Evolutionary conservation across 2,329 filamentous ascomycete species (phyloP), one percentile per base, ranked within the genome.

Genomic region (Ilyonectria robusta): DNA sequence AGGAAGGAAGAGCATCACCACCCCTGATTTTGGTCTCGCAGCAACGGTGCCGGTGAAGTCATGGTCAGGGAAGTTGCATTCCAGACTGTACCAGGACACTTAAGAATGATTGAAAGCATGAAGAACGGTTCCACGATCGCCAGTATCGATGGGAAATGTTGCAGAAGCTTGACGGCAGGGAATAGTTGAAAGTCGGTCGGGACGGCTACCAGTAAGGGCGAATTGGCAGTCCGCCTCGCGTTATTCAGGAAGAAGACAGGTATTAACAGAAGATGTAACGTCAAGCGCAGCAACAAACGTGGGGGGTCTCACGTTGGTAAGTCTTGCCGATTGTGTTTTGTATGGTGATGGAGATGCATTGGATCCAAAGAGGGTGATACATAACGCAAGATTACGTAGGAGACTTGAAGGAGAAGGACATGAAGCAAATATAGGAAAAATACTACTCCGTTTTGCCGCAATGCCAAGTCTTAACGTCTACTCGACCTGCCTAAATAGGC

Each of bases 401-500:
- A 46, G 40, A 21, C 40, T 2, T 9, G 10, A 13, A 47, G 6
- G 19, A 47, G 44, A 23, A 23, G 44, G 10, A 47, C 19, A 13
- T 4, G 9, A 47, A 15, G 19, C 19, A 23, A 19, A 47, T 47
- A 47, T 47, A 23, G 19, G 21, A 15, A 11, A 21, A 47, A 47
- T 47, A 6, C 6, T 23, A 15, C 44, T n/a, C 7, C 19, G 19
- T 7, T 47, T 47, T 4, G 19, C 11, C 7, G 11, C 10, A 23
- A 47, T 47, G 44, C 44, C 44, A 47, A 47, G 44, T 47, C 44
- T 47, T 47, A 21, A 47, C 11, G 44, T 47, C n/a, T 23, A 21
- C n/a, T 13, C 19, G 44, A 47, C 44, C 44, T 47, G 44, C 44
- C 44, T 47, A 23, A 47, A 47, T 47, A 47, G 44, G 44, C 19